Base-by-base conservation (phyloP, 441 rosid genomes). In the Theobroma grandiflorum region DNA sequence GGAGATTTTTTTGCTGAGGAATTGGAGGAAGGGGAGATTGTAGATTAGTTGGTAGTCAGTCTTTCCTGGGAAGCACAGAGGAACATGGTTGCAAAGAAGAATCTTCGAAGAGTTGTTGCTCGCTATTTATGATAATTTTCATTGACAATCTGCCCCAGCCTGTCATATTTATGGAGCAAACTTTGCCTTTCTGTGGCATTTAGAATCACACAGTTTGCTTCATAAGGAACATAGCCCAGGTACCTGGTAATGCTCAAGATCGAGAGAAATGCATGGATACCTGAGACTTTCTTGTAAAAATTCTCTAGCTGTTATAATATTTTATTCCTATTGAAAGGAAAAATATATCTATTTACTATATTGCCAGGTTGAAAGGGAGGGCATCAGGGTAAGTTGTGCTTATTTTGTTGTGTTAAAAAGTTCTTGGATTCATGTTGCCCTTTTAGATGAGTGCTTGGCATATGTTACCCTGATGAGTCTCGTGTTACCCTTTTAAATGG, bases 1-100 rank as follows among this genome's bases (percentile, higher is more conserved):
- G 78, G 75, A 64, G 79, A 37, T 66, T 71, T 75, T 47, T n/a
- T 73, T 37, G 68, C 20, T 4, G 88, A 88, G 76, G 99, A 88
- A 76, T 81, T 91, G 77, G 99, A 94, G 89, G 99, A 96, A 84
- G 97, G 96, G 40, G 99, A 93, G 80, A 94, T 94, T 80, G 80
- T 80, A n/a, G 90, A 94, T 72, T 91, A 76, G 71, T 71, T 53
- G 37, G 22, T 53, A 1, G 14, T 16, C 16, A 8, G 10, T 50
- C 33, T 52, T 50, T 52, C 6, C 59, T 26, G 10, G 31, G 75
- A 71, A 71, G 59, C 14, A 26, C 6, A 16, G 26, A 9, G 26
- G 14, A 50, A 9, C 61, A 50, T 49, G 22, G 20, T 4, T 71
- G 2, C 31, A 5, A 71, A 4, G 43, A 71, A 71, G 38, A 69